Evolutionary conservation across 2,329 filamentous ascomycete species (phyloP).

Genomic region (Cladosporium sp.): DNA sequence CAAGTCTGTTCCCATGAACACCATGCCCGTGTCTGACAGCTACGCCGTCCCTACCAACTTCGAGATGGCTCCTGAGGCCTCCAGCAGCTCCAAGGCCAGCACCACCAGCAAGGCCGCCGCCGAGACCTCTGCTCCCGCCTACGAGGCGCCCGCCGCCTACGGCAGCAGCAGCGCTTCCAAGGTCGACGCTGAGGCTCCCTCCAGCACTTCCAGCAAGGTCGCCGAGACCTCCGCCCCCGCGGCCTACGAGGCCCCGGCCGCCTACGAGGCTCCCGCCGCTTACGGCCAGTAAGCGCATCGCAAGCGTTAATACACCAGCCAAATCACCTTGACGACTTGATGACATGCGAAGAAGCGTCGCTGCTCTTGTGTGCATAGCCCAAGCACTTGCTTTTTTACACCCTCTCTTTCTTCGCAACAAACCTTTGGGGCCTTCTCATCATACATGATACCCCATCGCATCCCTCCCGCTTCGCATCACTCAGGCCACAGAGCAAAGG

Average conservation of each 20-base stretch:
- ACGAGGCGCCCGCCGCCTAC: conserved; percentile 7
- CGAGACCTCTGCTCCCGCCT: not conserved
- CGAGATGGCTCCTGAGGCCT: conserved; percentile 7
- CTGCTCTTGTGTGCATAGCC: conserved; percentile 13
- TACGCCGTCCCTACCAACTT: conserved; percentile 11
- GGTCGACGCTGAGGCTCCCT: no score
- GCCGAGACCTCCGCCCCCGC: not conserved
- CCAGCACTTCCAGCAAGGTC: not conserved
- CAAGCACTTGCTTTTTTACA: conserved; percentile 12
- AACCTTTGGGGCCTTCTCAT: not conserved
- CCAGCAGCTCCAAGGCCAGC: not conserved
- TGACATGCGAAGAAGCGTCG: conserved; percentile 12
- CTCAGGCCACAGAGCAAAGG: no score
- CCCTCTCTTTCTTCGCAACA: no score
- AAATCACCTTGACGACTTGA: conserved; percentile 14
- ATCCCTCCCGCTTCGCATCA: no score
- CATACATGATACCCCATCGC: not conserved
- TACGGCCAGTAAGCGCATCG: not conserved
- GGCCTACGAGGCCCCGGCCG: no score
- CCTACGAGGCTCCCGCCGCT: conserved; percentile 6
- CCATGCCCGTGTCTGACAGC: conserved; percentile 9
- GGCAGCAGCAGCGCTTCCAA: not conserved
- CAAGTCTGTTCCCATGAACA: conserved; percentile 7
- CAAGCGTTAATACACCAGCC: conserved; percentile 7
- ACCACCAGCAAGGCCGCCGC: not conserved